Evolutionary conservation across 2,329 filamentous ascomycete genomes (phyloP).

Genomic region (Nigrospora sphaerica): DNA sequence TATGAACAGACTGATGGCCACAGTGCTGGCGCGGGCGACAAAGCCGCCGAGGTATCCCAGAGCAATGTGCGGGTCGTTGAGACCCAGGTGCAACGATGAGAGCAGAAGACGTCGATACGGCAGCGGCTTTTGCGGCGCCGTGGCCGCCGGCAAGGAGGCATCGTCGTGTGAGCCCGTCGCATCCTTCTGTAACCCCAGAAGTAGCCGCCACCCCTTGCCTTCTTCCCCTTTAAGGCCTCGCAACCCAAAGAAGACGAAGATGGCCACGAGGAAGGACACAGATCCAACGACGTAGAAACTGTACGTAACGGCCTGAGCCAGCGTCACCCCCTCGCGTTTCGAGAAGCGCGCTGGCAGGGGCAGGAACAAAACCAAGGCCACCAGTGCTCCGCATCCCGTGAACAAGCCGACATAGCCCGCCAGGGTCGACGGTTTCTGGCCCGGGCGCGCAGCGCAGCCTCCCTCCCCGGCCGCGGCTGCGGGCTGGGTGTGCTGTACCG

Average conservation of each 20-base stretch:
- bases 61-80: constrained; percentile 69
- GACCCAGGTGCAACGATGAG: constrained; percentile 61
- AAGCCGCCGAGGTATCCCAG: constrained; percentile 91
- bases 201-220: constrained; percentile 60
- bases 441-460: constrained; percentile 11
- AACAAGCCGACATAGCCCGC: constrained; percentile 89
- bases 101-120: constrained; percentile 55
- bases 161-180: constrained; percentile 2
- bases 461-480: constrained; percentile 5
- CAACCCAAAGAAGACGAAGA: constrained; percentile 74
- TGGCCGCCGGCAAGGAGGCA: neutral
- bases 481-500: constrained; percentile 12
- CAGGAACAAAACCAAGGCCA: constrained; percentile 76
- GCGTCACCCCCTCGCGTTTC: constrained; percentile 62
- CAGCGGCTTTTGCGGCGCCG: constrained; percentile 23
- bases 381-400: constrained; percentile 83
- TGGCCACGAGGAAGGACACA: constrained; percentile 64
- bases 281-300: constrained; percentile 82
- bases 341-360: constrained; percentile 78
- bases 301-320: constrained; percentile 67
- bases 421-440: constrained; percentile 50
- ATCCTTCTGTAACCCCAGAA: constrained; percentile 34
- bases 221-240: constrained; percentile 65
- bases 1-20: constrained; percentile 91
- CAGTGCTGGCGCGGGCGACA: constrained; percentile 87